These are phyloP conservation scores for Mortierella sp. DNA, from an alignment of 371 early-diverging fungal genomes.

Conservation along the genomic window DNA sequence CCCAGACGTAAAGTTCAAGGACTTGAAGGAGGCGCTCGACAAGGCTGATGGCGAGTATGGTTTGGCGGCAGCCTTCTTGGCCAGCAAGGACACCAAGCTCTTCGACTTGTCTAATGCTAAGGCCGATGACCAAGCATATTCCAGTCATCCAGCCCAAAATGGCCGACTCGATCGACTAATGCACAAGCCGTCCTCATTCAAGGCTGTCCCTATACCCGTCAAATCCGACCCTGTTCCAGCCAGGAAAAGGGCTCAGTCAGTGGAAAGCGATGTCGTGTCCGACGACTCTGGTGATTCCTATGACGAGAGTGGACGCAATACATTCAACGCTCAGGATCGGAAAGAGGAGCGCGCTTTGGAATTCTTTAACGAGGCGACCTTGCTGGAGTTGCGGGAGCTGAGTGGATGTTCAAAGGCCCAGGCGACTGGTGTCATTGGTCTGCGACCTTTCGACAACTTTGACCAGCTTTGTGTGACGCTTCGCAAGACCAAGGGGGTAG, in stretches of 20 bases:
- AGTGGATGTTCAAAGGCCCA: slow-evolving; percentile 73
- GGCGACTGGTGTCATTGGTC: slow-evolving; percentile 66
- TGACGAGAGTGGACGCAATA: slow-evolving; percentile 20
- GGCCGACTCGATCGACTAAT: neutral
- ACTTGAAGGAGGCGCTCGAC: slow-evolving; percentile 16
- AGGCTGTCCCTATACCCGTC: neutral
- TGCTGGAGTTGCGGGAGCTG: slow-evolving; percentile 74
- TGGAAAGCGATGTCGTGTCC: slow-evolving; percentile 14
- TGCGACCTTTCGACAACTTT: slow-evolving; percentile 76
- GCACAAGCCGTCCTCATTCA: neutral
- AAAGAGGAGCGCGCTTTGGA: slow-evolving; percentile 64
- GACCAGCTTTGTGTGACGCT: slow-evolving; percentile 67
- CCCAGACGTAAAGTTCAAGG: slow-evolving; percentile 22
- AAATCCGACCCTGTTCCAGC: neutral
- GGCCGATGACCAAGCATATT: neutral
- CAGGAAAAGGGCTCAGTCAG: neutral
- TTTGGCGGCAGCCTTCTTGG: slow-evolving; percentile 27
- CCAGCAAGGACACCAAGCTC: neutral
- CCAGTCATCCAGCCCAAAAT: neutral
- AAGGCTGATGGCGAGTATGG: slow-evolving; percentile 30
- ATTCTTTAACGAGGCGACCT: slow-evolving; percentile 76
- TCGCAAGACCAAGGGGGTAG: slow-evolving; percentile 69
- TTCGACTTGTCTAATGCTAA: neutral
- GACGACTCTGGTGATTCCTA: slow-evolving; percentile 33
- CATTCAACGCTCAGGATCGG: slow-evolving; percentile 39